Percentiles rank a stretch among this genome's conserved stretches.
Evolutionary conservation across 345 rosid species (phyloP).

Genomic region (Populus nigra): DNA sequence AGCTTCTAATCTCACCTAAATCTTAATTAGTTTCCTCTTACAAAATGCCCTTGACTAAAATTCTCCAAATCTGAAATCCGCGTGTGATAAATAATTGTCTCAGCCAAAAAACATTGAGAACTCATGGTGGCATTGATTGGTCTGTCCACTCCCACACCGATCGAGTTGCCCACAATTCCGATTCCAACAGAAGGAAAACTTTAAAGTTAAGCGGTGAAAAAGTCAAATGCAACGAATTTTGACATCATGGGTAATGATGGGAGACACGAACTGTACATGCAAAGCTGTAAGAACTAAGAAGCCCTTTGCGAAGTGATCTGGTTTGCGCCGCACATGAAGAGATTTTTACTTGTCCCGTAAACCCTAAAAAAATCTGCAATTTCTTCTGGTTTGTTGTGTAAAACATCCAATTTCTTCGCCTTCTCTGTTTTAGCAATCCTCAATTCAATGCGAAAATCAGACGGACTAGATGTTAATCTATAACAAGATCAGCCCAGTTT

Average conservation of each 20-base stretch:
- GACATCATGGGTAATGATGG: background rate
- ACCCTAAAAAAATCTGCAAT: background rate
- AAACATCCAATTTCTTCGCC: background rate
- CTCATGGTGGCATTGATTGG: background rate
- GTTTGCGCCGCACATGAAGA: constrained; percentile 14
- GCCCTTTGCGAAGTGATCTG: constrained; percentile 16
- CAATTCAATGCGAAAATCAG: constrained; percentile 15
- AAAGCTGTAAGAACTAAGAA: background rate
- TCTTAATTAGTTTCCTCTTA: too few relatives aligned
- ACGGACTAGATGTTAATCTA: background rate
- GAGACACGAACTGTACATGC: background rate
- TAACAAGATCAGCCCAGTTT: background rate
- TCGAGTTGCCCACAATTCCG: background rate
- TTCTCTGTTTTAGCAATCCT: constrained; percentile 1
- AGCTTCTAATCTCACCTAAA: too few relatives aligned
- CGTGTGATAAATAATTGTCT: background rate
- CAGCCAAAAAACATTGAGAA: background rate
- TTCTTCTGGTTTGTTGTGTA: background rate
- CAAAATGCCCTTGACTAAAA: too few relatives aligned
- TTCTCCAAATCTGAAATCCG: too few relatives aligned
- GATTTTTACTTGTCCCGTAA: constrained; percentile 15
- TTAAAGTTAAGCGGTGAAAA: background rate
- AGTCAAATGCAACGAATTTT: constrained; percentile 1
- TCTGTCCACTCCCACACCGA: background rate
- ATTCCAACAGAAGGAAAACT: background rate